Conservation (phyloP, 805 yeast species). For the Kregervanrija fluxuum region DNA sequence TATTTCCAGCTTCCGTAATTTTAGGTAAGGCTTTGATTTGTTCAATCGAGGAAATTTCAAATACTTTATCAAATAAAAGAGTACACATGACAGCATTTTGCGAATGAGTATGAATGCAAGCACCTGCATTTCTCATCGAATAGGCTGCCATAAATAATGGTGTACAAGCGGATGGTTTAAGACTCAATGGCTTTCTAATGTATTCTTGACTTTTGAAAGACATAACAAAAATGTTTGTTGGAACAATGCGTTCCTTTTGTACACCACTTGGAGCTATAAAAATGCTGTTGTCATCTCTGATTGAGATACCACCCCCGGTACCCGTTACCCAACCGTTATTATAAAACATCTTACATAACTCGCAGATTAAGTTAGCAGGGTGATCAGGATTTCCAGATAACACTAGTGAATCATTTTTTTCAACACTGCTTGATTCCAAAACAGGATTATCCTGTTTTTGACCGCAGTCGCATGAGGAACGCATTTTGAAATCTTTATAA, state of each 20-base stretch:
- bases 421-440: too few relatives aligned
- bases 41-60: constrained; percentile 74
- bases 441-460: too few relatives aligned
- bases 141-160: constrained; percentile 78
- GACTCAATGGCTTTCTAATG: constrained; percentile 51
- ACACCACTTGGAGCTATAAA: constrained; percentile 95
- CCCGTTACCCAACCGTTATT: constrained; percentile 89
- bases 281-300: constrained; percentile 48
- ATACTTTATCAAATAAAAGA: constrained; percentile 60
- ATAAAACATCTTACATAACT: constrained; percentile 69
- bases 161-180: constrained; percentile 91
- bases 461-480: too few relatives aligned
- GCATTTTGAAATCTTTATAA: too few relatives aligned
- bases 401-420: constrained; percentile 12
- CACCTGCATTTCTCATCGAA: constrained; percentile 65
- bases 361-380: constrained; percentile 83
- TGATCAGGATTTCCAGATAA: constrained; percentile 31
- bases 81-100: constrained; percentile 81
- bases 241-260: constrained; percentile 82
- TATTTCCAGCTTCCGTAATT: constrained; percentile 56
- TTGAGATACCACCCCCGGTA: constrained; percentile 92
- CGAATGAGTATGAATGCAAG: constrained; percentile 93
- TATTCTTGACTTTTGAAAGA: constrained; percentile 46
- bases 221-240: constrained; percentile 75
- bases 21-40: constrained; percentile 89